Evolutionary conservation across 768 basidiomycete genomes (phyloP), one percentile per base, ranked within the genome.

Genomic region (Lanmaoa rubissima): DNA sequence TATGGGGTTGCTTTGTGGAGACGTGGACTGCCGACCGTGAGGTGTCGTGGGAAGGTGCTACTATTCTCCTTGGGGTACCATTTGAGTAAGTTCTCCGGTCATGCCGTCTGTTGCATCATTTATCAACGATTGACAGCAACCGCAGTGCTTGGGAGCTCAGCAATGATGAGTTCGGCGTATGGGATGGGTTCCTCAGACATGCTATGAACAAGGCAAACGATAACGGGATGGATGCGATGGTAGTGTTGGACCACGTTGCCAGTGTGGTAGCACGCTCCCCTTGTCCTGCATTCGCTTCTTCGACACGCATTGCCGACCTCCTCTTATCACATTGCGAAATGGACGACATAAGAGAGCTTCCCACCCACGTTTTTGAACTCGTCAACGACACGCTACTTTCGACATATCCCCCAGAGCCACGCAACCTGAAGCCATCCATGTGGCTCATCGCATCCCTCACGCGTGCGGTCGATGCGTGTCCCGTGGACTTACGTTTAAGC

Each of bases 371-470:
- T 16, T 68, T 90, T 31, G 80, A 83, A 44, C 80, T 89, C 52
- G 75, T 84, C 51, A 83, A 85, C 57, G 80, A 82, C 42, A 82
- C 82, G 0, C 74, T 92, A 55, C 71, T 74, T 21, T 76, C 80
- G 10, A 79, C 80, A 10, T 92, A 92, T 70, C 90, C 90, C 0
- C 87, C 88, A 0, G 79, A 79, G 19, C 76, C 80, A 5, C 74
- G 75, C 46, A 79, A 82, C 61, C 76, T 79, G 64, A 76, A 80
- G 50, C 76, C 78, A 38, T 79, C 81, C 36, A 73, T 82, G 58
- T 91, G 88, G 88, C 74, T 88, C 59, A 72, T 84, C 19, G 74
- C 83, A 39, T 78, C 85, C 5, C 69, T 90, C 51, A 78, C 77
- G 43, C 70, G 74, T 8, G 64, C 81, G 5, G 72, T 92, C 40